A percentile compares a stretch with the other conserved stretches of the same genome.
Conservation (phyloP, 208 protist species). For the Acanthamoeba healyi region DNA sequence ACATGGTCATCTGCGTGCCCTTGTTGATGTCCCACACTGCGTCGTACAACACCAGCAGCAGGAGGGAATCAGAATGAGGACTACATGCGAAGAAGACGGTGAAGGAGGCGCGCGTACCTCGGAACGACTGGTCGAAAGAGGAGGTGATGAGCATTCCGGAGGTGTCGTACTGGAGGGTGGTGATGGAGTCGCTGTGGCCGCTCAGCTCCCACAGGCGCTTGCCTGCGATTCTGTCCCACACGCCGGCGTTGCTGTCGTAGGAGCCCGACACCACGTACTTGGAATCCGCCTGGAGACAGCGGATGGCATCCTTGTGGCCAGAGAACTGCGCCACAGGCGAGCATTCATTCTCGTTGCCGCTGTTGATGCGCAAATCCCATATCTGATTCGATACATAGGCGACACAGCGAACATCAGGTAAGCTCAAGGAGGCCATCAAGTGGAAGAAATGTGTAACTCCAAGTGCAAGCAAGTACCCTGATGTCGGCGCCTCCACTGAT, state of each 20-base stretch:
- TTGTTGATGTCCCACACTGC: constrained; percentile 63
- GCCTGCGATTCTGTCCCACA: constrained; percentile 39
- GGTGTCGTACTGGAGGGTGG: constrained; percentile 71
- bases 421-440: background rate
- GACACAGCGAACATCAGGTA: background rate
- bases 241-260: constrained; percentile 62
- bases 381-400: no score
- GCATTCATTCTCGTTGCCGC: background rate
- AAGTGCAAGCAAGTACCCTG: background rate
- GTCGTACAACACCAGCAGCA: background rate
- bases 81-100: no score
- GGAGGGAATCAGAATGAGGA: background rate
- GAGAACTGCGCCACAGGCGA: constrained; percentile 34
- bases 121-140: constrained; percentile 73
- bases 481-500: constrained; percentile 65
- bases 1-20: background rate
- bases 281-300: constrained; percentile 65
- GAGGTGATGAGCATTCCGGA: constrained; percentile 71
- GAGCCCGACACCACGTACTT: constrained; percentile 61
- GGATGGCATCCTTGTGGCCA: constrained; percentile 73
- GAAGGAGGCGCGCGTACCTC: background rate
- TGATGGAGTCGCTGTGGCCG: constrained; percentile 71
- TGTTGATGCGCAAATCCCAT: constrained; percentile 44
- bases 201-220: constrained; percentile 48
- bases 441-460: background rate